Evolutionary conservation across 73 alveolate genomes (phyloP).

Genomic region (Symbiodinium pilosum): DNA sequence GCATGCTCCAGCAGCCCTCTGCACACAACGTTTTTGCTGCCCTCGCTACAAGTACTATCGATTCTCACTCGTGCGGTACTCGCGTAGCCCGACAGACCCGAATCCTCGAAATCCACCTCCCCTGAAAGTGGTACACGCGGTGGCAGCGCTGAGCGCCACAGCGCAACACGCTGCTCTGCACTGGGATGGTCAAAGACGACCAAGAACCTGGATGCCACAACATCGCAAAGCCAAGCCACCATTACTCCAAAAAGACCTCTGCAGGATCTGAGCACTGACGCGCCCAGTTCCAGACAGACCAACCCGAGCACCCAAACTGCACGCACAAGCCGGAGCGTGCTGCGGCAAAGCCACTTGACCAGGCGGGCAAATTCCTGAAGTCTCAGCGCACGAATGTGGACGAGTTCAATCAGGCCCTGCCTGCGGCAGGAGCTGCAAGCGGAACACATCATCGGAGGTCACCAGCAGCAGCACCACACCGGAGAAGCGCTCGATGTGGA

Average conservation of each 20-base stretch:
- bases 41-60: too few relatives aligned
- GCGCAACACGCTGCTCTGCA: constrained; percentile 61
- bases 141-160: constrained; percentile 80
- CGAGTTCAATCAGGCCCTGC: neutral
- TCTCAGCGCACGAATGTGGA: neutral
- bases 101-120: constrained; percentile 53
- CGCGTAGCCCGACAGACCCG: neutral
- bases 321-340: too few relatives aligned
- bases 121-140: constrained; percentile 54
- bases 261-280: too few relatives aligned
- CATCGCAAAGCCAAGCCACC: too few relatives aligned
- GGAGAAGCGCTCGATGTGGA: constrained; percentile 88
- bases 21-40: too few relatives aligned
- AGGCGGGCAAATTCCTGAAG: constrained; percentile 72
- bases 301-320: too few relatives aligned
- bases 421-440: constrained; percentile 80
- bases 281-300: too few relatives aligned
- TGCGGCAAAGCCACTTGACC: neutral
- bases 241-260: too few relatives aligned
- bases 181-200: constrained; percentile 70
- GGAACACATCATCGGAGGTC: constrained; percentile 79
- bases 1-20: too few relatives aligned
- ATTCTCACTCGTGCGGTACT: too few relatives aligned
- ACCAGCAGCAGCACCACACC: constrained; percentile 87
- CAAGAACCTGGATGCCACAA: too few relatives aligned